Percentiles rank a stretch among this genome's conserved stretches.
phyloP scores from a whole-genome alignment of 2,329 filamentous ascomycete species.

The Byssothecium circinans region DNA sequence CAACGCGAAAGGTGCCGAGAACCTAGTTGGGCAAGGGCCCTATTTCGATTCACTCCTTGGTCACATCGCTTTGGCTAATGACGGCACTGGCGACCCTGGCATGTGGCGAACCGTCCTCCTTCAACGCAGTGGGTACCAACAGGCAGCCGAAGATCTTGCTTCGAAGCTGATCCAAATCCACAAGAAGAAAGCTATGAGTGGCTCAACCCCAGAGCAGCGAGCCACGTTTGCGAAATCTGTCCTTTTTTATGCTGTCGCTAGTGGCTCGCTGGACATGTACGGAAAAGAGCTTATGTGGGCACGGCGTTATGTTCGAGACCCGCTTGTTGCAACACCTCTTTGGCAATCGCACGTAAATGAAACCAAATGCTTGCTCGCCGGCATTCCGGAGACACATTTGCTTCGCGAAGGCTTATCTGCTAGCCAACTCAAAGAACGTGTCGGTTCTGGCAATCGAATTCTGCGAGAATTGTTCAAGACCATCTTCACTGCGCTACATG shows the following conservation, averaged over 20 bases:
- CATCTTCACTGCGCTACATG: constrained; percentile 26
- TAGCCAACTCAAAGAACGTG: constrained; percentile 13
- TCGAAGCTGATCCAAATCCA: constrained; percentile 14
- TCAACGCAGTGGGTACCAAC: constrained; percentile 5
- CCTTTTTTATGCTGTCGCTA: constrained; percentile 35
- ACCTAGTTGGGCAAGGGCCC: constrained; percentile 13
- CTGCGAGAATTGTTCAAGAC: constrained; percentile 33
- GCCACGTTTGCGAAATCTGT: constrained; percentile 32
- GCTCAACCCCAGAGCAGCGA: constrained; percentile 31
- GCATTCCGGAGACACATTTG: constrained; percentile 9
- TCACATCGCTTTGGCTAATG: neutral
- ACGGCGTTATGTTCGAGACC: constrained; percentile 43
- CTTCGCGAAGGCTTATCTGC: neutral
- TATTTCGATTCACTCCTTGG: constrained; percentile 4
- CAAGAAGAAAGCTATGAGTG: constrained; percentile 23
- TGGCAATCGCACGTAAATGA: constrained; percentile 25
- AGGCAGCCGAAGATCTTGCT: constrained; percentile 17
- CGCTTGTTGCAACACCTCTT: constrained; percentile 27
- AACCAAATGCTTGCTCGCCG: constrained; percentile 26
- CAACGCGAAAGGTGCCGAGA: constrained; percentile 16
- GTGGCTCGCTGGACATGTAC: constrained; percentile 34
- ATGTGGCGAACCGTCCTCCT: constrained; percentile 19
- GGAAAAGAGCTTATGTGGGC: constrained; percentile 39
- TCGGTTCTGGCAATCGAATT: constrained; percentile 33
- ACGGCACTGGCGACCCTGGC: constrained; percentile 16